Evolutionary conservation across 345 rosid species (phyloP).

Genomic region (Physaria fendleri): DNA sequence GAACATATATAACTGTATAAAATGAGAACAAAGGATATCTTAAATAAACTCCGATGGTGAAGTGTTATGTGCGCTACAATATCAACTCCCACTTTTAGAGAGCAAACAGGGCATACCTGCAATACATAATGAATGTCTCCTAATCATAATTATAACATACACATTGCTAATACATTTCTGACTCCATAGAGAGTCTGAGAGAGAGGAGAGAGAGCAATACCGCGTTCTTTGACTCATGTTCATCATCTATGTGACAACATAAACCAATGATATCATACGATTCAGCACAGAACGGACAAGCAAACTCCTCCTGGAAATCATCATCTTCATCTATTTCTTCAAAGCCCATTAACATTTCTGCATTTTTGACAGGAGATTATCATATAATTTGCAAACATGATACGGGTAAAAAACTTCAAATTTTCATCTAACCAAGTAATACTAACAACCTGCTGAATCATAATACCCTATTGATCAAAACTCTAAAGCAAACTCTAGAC

Average conservation of each 20-base stretch:
- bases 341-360: slow-evolving; percentile 80
- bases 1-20: not conserved
- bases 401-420: not conserved
- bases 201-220: slow-evolving; percentile 31
- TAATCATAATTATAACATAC: not conserved
- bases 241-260: slow-evolving; percentile 92
- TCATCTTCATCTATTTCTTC: slow-evolving; percentile 89
- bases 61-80: slow-evolving; percentile 91
- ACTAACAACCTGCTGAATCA: not conserved
- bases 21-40: slow-evolving; percentile 60
- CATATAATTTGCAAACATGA: not conserved
- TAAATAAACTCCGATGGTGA: slow-evolving; percentile 83
- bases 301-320: slow-evolving; percentile 91
- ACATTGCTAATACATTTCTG: not conserved
- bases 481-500: not conserved
- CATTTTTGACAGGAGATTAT: not conserved
- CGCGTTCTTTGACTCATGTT: slow-evolving; percentile 93
- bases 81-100: slow-evolving; percentile 80
- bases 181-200: too few species aligned
- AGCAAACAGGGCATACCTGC: slow-evolving; percentile 94
- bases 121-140: not conserved
- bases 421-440: not conserved
- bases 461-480: not conserved
- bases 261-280: slow-evolving; percentile 84
- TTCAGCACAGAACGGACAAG: slow-evolving; percentile 92